phyloP scores from a whole-genome alignment of 345 rosid genomes.

The Microcos paniculata region DNA sequence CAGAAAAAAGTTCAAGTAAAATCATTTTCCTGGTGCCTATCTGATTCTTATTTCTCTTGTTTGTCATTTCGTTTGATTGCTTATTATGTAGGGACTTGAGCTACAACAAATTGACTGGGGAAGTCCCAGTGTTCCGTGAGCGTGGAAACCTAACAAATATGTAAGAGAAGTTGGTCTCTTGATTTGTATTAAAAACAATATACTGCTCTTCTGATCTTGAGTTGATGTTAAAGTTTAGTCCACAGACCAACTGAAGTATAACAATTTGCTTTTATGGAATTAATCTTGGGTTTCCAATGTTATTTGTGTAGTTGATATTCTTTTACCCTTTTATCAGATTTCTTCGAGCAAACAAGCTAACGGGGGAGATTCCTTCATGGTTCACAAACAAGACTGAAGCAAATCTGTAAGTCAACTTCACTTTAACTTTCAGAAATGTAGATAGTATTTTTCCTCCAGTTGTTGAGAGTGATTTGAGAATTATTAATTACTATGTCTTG shows the following conservation, averaged over 20 bases:
- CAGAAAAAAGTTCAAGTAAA: too few relatives aligned
- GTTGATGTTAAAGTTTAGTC: too few relatives aligned
- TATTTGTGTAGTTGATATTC: too few relatives aligned
- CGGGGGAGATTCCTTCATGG: neutral
- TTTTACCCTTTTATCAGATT: conserved; percentile 9
- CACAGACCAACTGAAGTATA: too few relatives aligned
- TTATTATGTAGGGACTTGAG: conserved; percentile 11
- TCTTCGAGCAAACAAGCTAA: conserved; percentile 10
- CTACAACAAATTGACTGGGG: conserved; percentile 12
- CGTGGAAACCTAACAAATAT: neutral
- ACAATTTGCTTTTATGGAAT: too few relatives aligned
- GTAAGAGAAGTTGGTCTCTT: conserved; percentile 12
- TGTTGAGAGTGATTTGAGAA: too few relatives aligned
- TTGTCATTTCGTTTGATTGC: neutral
- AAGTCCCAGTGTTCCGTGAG: conserved; percentile 2
- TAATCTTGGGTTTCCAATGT: too few relatives aligned
- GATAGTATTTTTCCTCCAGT: too few relatives aligned
- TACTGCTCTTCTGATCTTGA: too few relatives aligned
- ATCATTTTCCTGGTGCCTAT: too few relatives aligned
- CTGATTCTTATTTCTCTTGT: too few relatives aligned
- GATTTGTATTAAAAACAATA: neutral
- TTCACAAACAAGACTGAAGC: neutral
- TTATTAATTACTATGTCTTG: too few relatives aligned
- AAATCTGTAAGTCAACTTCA: conserved; percentile 17
- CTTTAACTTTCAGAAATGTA: neutral